Percentiles rank a stretch among this genome's conserved stretches.
Conservation (phyloP, 129 eudicot genomes). For the Helichrysum umbraculigerum region DNA sequence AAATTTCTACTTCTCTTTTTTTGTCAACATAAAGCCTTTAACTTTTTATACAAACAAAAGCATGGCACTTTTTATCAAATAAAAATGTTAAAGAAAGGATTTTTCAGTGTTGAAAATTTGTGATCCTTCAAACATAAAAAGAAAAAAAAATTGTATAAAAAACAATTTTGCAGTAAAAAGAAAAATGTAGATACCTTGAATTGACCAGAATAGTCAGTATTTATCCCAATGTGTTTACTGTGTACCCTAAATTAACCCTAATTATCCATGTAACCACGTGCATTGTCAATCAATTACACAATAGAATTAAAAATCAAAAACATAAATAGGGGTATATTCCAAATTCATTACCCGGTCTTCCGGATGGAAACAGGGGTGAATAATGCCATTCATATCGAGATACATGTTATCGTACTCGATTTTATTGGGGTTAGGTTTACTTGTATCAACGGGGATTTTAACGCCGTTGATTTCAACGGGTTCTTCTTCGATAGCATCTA, state of each 20-base stretch:
- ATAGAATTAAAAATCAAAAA: not conserved
- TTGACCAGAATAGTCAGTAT: no score
- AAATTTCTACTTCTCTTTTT: no score
- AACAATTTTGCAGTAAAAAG: no score
- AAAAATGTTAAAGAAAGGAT: no score
- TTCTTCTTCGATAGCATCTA: constrained; percentile 78
- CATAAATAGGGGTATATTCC: not conserved
- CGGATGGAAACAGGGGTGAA: constrained; percentile 97
- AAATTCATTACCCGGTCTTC: constrained; percentile 68
- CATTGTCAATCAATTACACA: not conserved
- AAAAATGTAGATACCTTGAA: no score
- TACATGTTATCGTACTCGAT: constrained; percentile 84
- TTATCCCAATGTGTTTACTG: not conserved
- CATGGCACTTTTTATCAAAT: not conserved
- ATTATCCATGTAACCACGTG: not conserved
- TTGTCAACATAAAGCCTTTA: no score
- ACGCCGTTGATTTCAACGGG: constrained; percentile 68
- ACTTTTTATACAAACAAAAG: not conserved
- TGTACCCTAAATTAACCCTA: not conserved
- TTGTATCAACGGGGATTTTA: constrained; percentile 78
- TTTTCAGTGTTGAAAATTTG: no score
- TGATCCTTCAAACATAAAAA: no score
- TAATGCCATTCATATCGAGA: constrained; percentile 97
- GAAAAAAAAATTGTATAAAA: no score
- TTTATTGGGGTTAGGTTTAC: constrained; percentile 77